Evolutionary conservation across 2,329 filamentous ascomycete genomes (phyloP).

Genomic region (Penicillium sp.): DNA sequence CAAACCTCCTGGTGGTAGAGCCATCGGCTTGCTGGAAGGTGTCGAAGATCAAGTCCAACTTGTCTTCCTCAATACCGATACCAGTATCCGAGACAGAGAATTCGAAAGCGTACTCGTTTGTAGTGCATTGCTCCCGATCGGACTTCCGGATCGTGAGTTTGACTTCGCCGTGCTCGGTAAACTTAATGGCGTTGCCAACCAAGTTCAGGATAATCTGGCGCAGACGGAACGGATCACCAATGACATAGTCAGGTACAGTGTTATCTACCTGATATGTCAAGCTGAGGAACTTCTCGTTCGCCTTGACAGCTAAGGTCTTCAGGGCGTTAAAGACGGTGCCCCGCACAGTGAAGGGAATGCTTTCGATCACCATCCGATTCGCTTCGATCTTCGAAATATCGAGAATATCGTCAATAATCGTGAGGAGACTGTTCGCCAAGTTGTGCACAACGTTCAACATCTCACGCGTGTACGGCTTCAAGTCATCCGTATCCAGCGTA

Average conservation of each 20-base stretch:
- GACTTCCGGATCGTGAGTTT: slow-evolving; percentile 84
- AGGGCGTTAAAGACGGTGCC: slow-evolving; percentile 96
- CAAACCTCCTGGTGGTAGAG: slow-evolving; percentile 93
- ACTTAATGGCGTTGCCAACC: slow-evolving; percentile 98
- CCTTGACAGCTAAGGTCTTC: slow-evolving; percentile 95
- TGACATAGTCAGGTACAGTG: slow-evolving; percentile 89
- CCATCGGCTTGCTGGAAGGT: slow-evolving; percentile 98
- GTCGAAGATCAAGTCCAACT: slow-evolving; percentile 95
- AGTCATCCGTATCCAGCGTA: slow-evolving; percentile 88
- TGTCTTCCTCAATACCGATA: slow-evolving; percentile 93
- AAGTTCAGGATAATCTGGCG: slow-evolving; percentile 96
- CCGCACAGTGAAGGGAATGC: slow-evolving; percentile 91
- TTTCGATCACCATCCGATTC: slow-evolving; percentile 96
- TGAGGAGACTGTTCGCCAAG: slow-evolving; percentile 89
- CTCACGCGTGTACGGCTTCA: slow-evolving; percentile 92
- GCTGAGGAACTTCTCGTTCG: slow-evolving; percentile 91
- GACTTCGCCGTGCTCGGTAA: slow-evolving; percentile 94
- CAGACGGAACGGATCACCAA: slow-evolving; percentile 93
- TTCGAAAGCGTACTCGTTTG: slow-evolving; percentile 86
- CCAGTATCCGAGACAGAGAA: slow-evolving; percentile 95
- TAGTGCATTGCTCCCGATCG: slow-evolving; percentile 61
- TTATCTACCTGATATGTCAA: slow-evolving; percentile 92
- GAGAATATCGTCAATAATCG: slow-evolving; percentile 83
- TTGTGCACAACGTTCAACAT: slow-evolving; percentile 99
- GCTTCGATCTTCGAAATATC: slow-evolving; percentile 81